Base-by-base conservation (phyloP, 345 rosid species). In the Camelina hispida region DNA sequence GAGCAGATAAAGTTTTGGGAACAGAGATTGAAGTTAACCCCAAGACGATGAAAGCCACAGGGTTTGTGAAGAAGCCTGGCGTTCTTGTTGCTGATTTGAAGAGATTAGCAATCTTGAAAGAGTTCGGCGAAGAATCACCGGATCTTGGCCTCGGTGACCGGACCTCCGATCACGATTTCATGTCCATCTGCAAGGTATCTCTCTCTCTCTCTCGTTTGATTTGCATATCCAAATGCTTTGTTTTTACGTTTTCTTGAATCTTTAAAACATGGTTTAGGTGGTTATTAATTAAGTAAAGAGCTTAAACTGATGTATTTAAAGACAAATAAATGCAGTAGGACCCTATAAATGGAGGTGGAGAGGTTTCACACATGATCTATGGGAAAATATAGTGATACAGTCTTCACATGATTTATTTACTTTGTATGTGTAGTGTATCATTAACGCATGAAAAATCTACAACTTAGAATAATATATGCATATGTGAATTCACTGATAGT, bases 1-100 rank as follows among this genome's bases (percentile, higher is more conserved):
- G 98, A 6, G 99, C 87, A 2, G 96, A 90, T 5, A 89, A 85
- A 81, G 98, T 95, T 14, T 56, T 95, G 7, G 99, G 99, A 15
- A 95, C 98, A 6, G 99, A 95, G 82, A 89, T 95, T 40, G 93
- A 92, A 77, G 99, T 95, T 53, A 90, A 90, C 66, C 97, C 94
- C 0, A 90, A 80, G 77, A 88, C 98, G 0, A 88, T 83, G 83
- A 86, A 80, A 76, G 98, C 98, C 38, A 93, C 98, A 0, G 99
- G 98, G 2, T 95, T 92, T 48, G 99, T 93, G 0, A 93, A 86
- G 78, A 87, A 81, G 22, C 97, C 98, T 0, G 98, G 99, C 6
- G 96, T 95, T 25, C 73, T 95, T 56, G 98, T 95, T 0, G 93
- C 91, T 2, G 77, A 89, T 55, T 71, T 78, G 79, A 95, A 95